Evolutionary conservation across 441 rosid genomes (phyloP), one percentile per base, ranked within the genome.

Genomic region (Biscutella auriculata): DNA sequence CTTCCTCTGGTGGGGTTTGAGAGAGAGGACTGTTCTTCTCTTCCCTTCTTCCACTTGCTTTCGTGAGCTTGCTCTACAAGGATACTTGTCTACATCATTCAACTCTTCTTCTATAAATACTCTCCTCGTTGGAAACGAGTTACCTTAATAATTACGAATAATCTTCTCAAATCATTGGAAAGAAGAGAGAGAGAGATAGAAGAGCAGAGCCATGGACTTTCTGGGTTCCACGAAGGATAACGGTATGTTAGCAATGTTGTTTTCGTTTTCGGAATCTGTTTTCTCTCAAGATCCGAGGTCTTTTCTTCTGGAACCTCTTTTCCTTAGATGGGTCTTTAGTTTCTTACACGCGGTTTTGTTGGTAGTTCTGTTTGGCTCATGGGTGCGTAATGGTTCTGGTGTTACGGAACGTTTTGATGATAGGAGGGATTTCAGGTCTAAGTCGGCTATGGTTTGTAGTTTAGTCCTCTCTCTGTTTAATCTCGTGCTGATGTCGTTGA

Each of bases 331-430:
- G 48, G 65, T 79, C 34, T 81, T 83, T 53, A 84, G 62, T 66
- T 75, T 75, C n/a, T 58, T 85, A 54, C 90, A 82, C 77, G 46
- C 66, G 0, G 70, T 81, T 68, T 70, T 91, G 76, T 70, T 84
- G 46, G 65, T 87, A 23, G 68, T 65, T 5, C 43, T 88, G 61
- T 62, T 80, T 17, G 60, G 71, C 6, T 73, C 66, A 4, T 74
- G 81, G 74, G 66, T 77, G 1, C 75, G 63, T 53, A 9, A 11
- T 40, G 50, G 53, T 66, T 57, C 21, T 51, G 60, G 13, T 61
- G 36, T 14, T 51, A 51, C 25, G 19, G 67, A 21, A 30, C 77
- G 63, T 41, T 71, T 77, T 1, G 82, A 80, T 53, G 51, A 61
- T 33, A 61, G 33, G 60, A 67, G 59, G 50, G 50, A 27, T 52